Evolutionary conservation across 2,329 filamentous ascomycete genomes (phyloP).

Genomic region (Chrysoporthe puriensis): DNA sequence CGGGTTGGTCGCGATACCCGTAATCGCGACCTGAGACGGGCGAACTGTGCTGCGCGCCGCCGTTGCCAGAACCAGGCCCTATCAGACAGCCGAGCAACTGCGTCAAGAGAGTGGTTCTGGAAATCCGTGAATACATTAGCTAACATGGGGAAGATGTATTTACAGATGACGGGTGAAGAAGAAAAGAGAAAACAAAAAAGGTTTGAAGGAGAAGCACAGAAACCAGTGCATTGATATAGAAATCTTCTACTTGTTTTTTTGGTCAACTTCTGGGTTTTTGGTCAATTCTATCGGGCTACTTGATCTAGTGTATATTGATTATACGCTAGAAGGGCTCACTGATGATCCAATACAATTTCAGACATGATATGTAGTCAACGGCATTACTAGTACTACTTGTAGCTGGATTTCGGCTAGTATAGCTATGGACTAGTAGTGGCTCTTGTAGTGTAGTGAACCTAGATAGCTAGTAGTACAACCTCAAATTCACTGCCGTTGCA

Average conservation of each 20-base stretch:
- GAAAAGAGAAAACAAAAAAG: neutral
- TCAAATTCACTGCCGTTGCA: too few species aligned
- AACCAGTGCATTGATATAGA: neutral
- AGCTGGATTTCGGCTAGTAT: too few species aligned
- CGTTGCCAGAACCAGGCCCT: slow-evolving; percentile 3
- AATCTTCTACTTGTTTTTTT: neutral
- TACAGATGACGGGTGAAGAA: neutral
- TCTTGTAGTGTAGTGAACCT: too few species aligned
- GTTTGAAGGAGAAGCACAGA: neutral
- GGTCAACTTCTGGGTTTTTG: neutral
- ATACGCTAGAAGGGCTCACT: too few species aligned
- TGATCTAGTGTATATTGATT: too few species aligned
- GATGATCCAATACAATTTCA: too few species aligned
- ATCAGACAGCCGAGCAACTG: slow-evolving; percentile 7
- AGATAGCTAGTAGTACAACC: too few species aligned
- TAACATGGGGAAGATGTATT: neutral
- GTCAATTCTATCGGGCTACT: too few species aligned
- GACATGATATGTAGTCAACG: too few species aligned
- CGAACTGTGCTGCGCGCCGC: neutral
- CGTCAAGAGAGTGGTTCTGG: neutral
- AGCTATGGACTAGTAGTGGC: too few species aligned
- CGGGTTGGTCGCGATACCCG: neutral
- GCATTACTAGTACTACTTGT: too few species aligned
- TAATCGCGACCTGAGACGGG: neutral
- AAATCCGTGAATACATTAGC: neutral